Evolutionary conservation across 129 eudicot genomes (phyloP), one percentile per base, ranked within the genome.

Genomic region (Tagetes patula): DNA sequence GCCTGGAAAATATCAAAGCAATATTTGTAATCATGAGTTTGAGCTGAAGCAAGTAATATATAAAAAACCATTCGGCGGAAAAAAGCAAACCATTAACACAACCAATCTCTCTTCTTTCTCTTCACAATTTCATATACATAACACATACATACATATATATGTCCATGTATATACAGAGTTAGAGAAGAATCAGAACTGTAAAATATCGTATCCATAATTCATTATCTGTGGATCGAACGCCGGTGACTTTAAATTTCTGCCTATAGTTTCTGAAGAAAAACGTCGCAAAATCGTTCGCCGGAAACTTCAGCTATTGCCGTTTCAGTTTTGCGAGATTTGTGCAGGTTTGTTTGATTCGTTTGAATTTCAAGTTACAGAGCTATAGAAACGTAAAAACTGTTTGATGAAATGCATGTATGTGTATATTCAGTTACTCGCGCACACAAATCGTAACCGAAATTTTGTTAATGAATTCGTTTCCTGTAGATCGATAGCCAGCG

Each of bases 11-110:
- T 78, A 71, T 52, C 50, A 36, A 30, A 64, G 5, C 76, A 77
- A 37, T 77, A 78, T 54, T 64, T 79, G 74, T 72, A 72, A 72
- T 79, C 78, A 72, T 79, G 50, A 72, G 33, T 43, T 71, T 8
- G 50, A 72, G 32, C 77, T 52, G n/a, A 32, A 71, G 72, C 42
- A 42, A 45, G 39, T 27, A 27, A 49, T 42, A 70, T 53, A 70
- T 30, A 34, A 52, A 31, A 63, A 39, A 34, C 49, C 39, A 72
- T 79, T 72, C 82, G 82, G 78, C 82, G 78, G 61, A 71, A 71
- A 71, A 71, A 36, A 41, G 82, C 46, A 61, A 70, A 78, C 71
- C 45, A 49, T 41, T 70, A 71, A 72, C 64, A 63, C 72, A 50
- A 71, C 40, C 56, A 8, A 76, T 6, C 72, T 3, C 74, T 49